Percentiles rank a stretch among this genome's conserved stretches.
phyloP scores from a whole-genome alignment of 2,329 filamentous ascomycete genomes.

The Diaporthe amygdali region DNA sequence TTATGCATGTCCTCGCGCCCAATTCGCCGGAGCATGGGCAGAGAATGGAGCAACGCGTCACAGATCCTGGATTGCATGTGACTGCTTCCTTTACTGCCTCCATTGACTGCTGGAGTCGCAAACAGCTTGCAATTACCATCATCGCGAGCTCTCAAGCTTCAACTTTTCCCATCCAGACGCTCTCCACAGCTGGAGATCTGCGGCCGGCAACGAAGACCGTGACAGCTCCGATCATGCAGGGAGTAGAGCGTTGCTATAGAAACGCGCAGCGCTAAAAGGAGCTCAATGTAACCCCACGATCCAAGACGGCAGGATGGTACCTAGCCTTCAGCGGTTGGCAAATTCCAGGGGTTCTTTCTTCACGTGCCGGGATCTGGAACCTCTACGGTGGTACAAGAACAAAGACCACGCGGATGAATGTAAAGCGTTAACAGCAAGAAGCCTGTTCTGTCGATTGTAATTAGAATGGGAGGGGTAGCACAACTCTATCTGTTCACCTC shows the following conservation, averaged over 20 bases:
- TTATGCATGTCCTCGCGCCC: constrained; percentile 26
- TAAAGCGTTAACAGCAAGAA: neutral
- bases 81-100: neutral
- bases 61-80: neutral
- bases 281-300: constrained; percentile 16
- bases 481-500: too few relatives aligned
- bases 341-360: neutral
- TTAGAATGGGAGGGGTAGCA: too few relatives aligned
- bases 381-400: neutral
- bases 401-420: neutral
- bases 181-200: constrained; percentile 24
- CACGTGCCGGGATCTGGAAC: neutral
- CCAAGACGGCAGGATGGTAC: neutral
- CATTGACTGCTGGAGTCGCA: neutral
- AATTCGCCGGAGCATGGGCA: neutral
- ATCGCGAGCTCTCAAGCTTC: neutral
- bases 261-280: constrained; percentile 17
- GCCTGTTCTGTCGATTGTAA: neutral
- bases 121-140: neutral
- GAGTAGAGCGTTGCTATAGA: constrained; percentile 18
- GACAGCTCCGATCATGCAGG: constrained; percentile 16
- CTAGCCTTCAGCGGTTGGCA: constrained; percentile 6
- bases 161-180: neutral
- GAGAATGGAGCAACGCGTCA: neutral
- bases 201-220: constrained; percentile 2